These are phyloP conservation scores for Monilinia polystroma DNA, from an alignment of 2,329 filamentous ascomycete species.

Conservation along the genomic window DNA sequence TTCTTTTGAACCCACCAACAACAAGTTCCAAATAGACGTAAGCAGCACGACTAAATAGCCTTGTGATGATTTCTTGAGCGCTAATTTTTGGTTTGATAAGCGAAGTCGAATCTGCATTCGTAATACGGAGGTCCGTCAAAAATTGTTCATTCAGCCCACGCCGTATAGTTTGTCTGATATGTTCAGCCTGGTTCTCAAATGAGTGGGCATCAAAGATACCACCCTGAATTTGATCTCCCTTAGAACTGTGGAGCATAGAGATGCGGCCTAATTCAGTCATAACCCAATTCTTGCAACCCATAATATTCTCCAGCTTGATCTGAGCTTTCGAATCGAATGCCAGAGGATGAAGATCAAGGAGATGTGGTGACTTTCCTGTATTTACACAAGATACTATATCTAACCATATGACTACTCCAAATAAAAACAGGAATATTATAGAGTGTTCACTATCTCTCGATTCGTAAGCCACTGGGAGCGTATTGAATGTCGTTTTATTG, in stretches of 20 bases:
- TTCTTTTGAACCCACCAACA: constrained; percentile 29
- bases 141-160: constrained; percentile 28
- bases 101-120: constrained; percentile 14
- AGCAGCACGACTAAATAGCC: constrained; percentile 32
- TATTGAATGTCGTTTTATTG: neutral
- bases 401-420: constrained; percentile 49
- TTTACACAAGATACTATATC: constrained; percentile 53
- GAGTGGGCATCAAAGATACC: constrained; percentile 24
- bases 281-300: constrained; percentile 58
- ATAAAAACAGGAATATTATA: constrained; percentile 47
- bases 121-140: constrained; percentile 27
- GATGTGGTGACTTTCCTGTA: constrained; percentile 45
- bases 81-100: neutral
- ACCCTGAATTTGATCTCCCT: constrained; percentile 46
- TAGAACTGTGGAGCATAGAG: constrained; percentile 55
- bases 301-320: constrained; percentile 48
- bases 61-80: constrained; percentile 28
- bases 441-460: constrained; percentile 43
- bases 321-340: constrained; percentile 44
- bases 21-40: constrained; percentile 36
- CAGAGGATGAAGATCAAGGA: constrained; percentile 44
- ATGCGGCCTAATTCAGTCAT: constrained; percentile 55
- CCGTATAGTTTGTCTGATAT: constrained; percentile 33
- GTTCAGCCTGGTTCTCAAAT: constrained; percentile 24
- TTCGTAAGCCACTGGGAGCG: neutral